These are phyloP conservation scores for Neofusicoccum kwambonambiense DNA, from an alignment of 2,329 filamentous ascomycete genomes.

Conservation along the genomic window DNA sequence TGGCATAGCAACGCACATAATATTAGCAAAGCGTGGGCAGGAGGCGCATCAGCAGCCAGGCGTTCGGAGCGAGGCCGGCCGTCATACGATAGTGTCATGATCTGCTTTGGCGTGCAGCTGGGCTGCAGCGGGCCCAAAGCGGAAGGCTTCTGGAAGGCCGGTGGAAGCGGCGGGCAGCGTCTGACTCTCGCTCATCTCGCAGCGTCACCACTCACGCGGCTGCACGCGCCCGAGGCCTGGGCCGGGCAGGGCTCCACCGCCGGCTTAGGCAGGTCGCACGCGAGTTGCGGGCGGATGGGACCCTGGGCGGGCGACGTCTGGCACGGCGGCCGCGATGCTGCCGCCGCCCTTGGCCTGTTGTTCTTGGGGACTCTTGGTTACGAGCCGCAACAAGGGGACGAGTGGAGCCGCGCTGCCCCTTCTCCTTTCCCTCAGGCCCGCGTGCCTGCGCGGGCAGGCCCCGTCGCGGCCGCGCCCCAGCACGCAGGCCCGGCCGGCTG, in stretches of 20 bases:
- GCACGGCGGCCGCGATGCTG: background rate
- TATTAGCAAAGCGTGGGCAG: constrained; percentile 6
- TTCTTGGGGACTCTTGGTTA: background rate
- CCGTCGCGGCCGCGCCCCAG: background rate
- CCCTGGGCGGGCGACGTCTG: background rate
- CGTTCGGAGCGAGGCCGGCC: constrained; percentile 4
- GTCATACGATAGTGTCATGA: constrained; percentile 17
- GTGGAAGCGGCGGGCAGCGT: background rate
- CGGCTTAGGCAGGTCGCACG: background rate
- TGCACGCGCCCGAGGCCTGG: background rate
- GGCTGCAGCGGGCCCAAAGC: constrained; percentile 7
- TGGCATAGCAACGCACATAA: constrained; percentile 8
- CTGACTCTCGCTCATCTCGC: background rate
- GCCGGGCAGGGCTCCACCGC: background rate
- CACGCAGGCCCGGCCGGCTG: constrained; percentile 1
- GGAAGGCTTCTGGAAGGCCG: constrained; percentile 13
- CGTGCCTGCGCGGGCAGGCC: background rate
- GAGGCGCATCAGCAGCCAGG: constrained; percentile 1
- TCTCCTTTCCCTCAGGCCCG: constrained; percentile 2
- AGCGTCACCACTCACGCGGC: constrained; percentile 3
- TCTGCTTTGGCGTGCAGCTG: constrained; percentile 12
- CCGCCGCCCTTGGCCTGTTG: background rate
- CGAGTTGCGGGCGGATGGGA: background rate
- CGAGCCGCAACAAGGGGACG: constrained; percentile 1
- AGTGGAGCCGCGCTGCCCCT: constrained; percentile 9